These are phyloP conservation scores for Balamuthia mandrillaris DNA, from an alignment of 208 protist genomes.

Conservation along the genomic window DNA sequence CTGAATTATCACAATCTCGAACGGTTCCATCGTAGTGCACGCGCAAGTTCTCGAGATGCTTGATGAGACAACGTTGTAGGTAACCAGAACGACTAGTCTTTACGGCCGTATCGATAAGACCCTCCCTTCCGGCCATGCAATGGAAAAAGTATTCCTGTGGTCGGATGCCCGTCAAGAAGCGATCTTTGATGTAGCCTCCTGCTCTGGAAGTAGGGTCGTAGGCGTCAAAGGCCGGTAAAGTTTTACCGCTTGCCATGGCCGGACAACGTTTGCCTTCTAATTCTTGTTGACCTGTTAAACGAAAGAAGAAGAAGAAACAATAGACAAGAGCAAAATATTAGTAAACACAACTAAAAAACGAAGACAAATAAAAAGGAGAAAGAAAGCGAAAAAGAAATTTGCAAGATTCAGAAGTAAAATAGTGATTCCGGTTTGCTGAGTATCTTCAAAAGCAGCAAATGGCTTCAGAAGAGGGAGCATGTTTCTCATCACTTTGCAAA, in stretches of 20 bases:
- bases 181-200: conserved; percentile 74
- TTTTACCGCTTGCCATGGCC: conserved; percentile 94
- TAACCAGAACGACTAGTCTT: conserved; percentile 99
- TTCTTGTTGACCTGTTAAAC: conserved; percentile 96
- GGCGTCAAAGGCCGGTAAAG: conserved; percentile 77
- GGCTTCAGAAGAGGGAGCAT: background rate
- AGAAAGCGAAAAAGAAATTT: too few relatives aligned
- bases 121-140: conserved; percentile 99
- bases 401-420: too few relatives aligned
- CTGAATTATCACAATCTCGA: conserved; percentile 85
- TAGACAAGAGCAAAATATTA: background rate
- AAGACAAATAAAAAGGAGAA: background rate
- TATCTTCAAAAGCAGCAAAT: too few relatives aligned
- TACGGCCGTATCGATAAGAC: conserved; percentile 99
- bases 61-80: conserved; percentile 94
- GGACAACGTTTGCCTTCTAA: conserved; percentile 96
- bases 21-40: conserved; percentile 93
- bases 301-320: conserved; percentile 31
- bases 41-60: conserved; percentile 82
- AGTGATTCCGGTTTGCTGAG: too few relatives aligned
- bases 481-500: background rate
- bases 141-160: conserved; percentile 99
- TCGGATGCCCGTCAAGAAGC: conserved; percentile 98
- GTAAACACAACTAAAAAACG: background rate
- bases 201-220: conserved; percentile 70